These are phyloP conservation scores for Mucor irregularis DNA, from an alignment of 371 early-diverging fungal genomes.

Conservation along the genomic window DNA sequence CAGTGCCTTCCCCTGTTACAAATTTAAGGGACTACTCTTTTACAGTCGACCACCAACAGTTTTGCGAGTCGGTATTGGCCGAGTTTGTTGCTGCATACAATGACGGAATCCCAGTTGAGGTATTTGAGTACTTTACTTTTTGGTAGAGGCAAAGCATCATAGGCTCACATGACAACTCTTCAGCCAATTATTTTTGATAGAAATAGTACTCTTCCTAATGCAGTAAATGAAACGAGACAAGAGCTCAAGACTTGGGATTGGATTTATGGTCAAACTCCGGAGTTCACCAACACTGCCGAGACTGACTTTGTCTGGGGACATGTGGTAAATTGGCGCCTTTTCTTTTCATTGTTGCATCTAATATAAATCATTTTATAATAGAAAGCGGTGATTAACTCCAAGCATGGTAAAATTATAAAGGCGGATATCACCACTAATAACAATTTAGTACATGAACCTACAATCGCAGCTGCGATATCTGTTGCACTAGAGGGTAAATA, in stretches of 20 bases:
- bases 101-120: constrained; percentile 39
- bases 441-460: constrained; percentile 33
- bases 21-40: constrained; percentile 78
- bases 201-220: constrained; percentile 32
- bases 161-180: neutral
- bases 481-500: constrained; percentile 44
- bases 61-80: constrained; percentile 73
- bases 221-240: constrained; percentile 34
- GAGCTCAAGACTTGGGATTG: constrained; percentile 82
- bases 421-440: constrained; percentile 34
- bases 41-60: constrained; percentile 80
- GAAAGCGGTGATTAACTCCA: constrained; percentile 29
- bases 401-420: constrained; percentile 44
- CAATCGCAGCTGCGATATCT: constrained; percentile 36
- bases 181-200: constrained; percentile 43
- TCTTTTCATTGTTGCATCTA: neutral
- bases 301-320: constrained; percentile 59
- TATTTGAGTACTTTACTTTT: constrained; percentile 5
- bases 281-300: constrained; percentile 72
- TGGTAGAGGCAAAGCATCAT: neutral
- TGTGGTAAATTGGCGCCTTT: constrained; percentile 46
- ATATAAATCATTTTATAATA: constrained; percentile 7
- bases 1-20: constrained; percentile 87
- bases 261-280: constrained; percentile 92
- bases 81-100: constrained; percentile 66